Evolutionary conservation across 257 asterid species (phyloP).

Genomic region (Buddleja alternifolia): DNA sequence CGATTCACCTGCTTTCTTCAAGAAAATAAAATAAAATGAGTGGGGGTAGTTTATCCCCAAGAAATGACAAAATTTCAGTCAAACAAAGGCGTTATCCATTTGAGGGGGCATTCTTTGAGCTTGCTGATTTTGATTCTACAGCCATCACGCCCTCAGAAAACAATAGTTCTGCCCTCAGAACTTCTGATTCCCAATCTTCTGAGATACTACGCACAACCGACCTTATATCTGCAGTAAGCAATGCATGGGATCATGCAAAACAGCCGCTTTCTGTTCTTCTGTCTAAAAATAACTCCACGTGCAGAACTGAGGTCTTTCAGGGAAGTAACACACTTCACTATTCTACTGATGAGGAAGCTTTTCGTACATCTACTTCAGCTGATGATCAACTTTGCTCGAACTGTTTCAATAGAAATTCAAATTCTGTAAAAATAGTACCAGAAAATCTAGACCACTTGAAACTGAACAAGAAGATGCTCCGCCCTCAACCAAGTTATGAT

Average conservation of each 20-base stretch:
- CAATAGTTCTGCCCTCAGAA: constrained; percentile 37
- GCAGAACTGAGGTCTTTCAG: constrained; percentile 32
- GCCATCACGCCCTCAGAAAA: constrained; percentile 37
- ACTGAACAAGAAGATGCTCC: constrained; percentile 33
- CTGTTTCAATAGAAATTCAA: constrained; percentile 32
- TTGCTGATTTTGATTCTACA: constrained; percentile 37
- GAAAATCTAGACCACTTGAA: constrained; percentile 41
- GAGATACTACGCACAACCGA: constrained; percentile 65
- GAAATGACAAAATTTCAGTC: constrained; percentile 51
- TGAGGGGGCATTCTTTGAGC: constrained; percentile 49
- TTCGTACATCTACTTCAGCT: constrained; percentile 33
- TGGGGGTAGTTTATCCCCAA: constrained; percentile 42
- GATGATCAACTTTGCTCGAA: constrained; percentile 36
- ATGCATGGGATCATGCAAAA: constrained; percentile 59
- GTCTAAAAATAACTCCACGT: constrained; percentile 41
- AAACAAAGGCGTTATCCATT: constrained; percentile 43
- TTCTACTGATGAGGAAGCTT: constrained; percentile 34
- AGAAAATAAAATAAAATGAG: constrained; percentile 42
- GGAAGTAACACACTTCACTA: constrained; percentile 39
- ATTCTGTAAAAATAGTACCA: constrained; percentile 31
- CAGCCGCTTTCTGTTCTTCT: constrained; percentile 61
- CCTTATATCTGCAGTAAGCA: constrained; percentile 66
- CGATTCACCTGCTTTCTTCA: constrained; percentile 22
- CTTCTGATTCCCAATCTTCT: constrained; percentile 40
- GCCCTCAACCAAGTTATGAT: constrained; percentile 39